These are phyloP conservation scores for Cetradonia linearis DNA, from an alignment of 495 filamentous ascomycete genomes.

Conservation along the genomic window DNA sequence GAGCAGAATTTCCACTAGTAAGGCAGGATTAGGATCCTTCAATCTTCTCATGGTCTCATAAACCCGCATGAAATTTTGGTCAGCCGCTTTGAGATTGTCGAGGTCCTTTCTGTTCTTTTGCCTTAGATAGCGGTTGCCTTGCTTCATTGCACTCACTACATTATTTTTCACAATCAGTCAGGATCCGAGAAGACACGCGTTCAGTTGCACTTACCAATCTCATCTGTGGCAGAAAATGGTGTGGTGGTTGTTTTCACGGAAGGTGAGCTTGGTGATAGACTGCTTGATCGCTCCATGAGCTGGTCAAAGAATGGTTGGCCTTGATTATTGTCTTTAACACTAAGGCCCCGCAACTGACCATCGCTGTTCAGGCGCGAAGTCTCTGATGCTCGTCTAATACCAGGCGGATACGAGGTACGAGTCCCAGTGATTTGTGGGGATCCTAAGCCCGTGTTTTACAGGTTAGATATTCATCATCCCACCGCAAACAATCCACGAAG, in stretches of 20 bases:
- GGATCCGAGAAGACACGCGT: neutral
- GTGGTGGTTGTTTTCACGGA: neutral
- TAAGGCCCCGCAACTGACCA: too few relatives aligned
- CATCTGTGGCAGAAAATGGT: neutral
- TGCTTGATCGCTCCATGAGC: neutral
- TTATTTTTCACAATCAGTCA: neutral
- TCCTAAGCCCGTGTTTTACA: neutral
- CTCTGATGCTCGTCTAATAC: neutral
- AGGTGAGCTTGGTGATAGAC: neutral
- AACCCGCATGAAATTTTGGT: neutral
- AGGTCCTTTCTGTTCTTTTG: neutral
- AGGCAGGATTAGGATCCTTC: neutral
- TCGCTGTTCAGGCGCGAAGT: too few relatives aligned
- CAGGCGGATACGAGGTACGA: neutral
- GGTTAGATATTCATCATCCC: neutral
- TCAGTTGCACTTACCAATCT: neutral
- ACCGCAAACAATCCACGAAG: neutral
- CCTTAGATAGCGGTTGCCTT: neutral
- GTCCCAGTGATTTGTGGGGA: neutral
- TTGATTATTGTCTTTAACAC: too few relatives aligned
- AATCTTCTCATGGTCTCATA: neutral
- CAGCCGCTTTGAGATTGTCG: neutral
- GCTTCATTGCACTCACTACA: neutral
- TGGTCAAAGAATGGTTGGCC: neutral
- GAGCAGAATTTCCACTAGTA: neutral